phyloP scores from a whole-genome alignment of 129 eudicot genomes.

The Pseudognaphalium luteoalbum region DNA sequence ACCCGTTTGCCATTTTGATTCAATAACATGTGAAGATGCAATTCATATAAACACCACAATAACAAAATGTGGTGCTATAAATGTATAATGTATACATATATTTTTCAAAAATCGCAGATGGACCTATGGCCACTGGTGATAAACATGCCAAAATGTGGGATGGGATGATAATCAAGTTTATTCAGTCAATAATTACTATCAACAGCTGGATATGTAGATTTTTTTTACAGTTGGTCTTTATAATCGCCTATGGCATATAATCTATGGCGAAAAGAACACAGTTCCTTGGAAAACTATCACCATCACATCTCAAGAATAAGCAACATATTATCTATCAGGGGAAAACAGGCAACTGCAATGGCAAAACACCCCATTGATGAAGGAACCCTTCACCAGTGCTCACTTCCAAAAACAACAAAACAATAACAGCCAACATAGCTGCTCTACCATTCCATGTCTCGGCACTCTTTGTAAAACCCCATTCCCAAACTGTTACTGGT shows the following conservation, averaged over 20 bases:
- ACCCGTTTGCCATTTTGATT: background rate
- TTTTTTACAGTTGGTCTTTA: slow-evolving; percentile 29
- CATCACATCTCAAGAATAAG: slow-evolving; percentile 12
- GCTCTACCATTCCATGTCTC: slow-evolving; percentile 98
- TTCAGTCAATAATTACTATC: slow-evolving; percentile 32
- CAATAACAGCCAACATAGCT: slow-evolving; percentile 90
- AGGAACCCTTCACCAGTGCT: slow-evolving; percentile 95
- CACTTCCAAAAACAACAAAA: slow-evolving; percentile 80
- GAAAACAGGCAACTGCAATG: slow-evolving; percentile 46
- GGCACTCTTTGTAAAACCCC: slow-evolving; percentile 99
- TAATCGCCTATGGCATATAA: slow-evolving; percentile 23
- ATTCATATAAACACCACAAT: background rate
- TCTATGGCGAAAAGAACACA: slow-evolving; percentile 16
- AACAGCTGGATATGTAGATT: slow-evolving; percentile 23
- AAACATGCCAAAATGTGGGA: slow-evolving; percentile 24
- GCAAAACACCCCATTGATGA: slow-evolving; percentile 94
- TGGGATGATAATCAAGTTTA: slow-evolving; percentile 24
- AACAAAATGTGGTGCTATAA: background rate
- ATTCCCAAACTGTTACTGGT: slow-evolving; percentile 90
- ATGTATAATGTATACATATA: slow-evolving; percentile 15
- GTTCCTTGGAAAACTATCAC: slow-evolving; percentile 4
- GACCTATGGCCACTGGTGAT: slow-evolving; percentile 3
- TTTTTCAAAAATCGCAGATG: slow-evolving; percentile 12
- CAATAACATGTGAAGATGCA: background rate
- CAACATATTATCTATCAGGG: slow-evolving; percentile 18